Evolutionary conservation across 2,329 filamentous ascomycete species (phyloP).

Genomic region (Fusarium verticillioides): DNA sequence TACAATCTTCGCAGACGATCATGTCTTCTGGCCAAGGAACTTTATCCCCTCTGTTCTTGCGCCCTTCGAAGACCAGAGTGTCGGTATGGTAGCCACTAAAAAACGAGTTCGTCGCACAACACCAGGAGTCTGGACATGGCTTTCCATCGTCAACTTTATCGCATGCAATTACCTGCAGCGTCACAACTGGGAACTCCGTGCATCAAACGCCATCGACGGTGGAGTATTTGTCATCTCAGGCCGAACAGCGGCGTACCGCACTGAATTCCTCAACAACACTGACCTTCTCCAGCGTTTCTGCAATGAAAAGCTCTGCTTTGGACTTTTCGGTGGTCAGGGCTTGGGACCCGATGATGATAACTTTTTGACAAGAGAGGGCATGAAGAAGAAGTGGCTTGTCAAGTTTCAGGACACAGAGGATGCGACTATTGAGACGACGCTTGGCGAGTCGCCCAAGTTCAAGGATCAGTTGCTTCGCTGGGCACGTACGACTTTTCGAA

Average conservation of each 20-base stretch:
- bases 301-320: slow-evolving; percentile 63
- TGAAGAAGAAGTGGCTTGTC: slow-evolving; percentile 62
- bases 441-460: slow-evolving; percentile 64
- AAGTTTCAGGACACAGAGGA: slow-evolving; percentile 64
- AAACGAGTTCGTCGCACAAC: slow-evolving; percentile 61
- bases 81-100: slow-evolving; percentile 67
- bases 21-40: slow-evolving; percentile 60
- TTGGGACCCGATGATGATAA: slow-evolving; percentile 69
- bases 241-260: slow-evolving; percentile 63
- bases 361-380: slow-evolving; percentile 65
- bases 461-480: slow-evolving; percentile 65
- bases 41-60: slow-evolving; percentile 58
- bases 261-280: slow-evolving; percentile 57
- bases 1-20: slow-evolving; percentile 62
- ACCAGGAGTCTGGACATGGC: slow-evolving; percentile 42
- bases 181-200: slow-evolving; percentile 70
- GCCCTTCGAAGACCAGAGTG: slow-evolving; percentile 55
- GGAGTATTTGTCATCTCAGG: slow-evolving; percentile 69
- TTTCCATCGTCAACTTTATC: slow-evolving; percentile 63
- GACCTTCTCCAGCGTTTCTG: slow-evolving; percentile 58
- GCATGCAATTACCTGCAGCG: slow-evolving; percentile 69
- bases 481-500: slow-evolving; percentile 68
- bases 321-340: slow-evolving; percentile 48
- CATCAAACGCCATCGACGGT: slow-evolving; percentile 67
- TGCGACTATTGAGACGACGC: slow-evolving; percentile 61